Evolutionary conservation across 75 land plant genomes (phyloP), one percentile per base, ranked within the genome.

Genomic region (Larix kaempferi): DNA sequence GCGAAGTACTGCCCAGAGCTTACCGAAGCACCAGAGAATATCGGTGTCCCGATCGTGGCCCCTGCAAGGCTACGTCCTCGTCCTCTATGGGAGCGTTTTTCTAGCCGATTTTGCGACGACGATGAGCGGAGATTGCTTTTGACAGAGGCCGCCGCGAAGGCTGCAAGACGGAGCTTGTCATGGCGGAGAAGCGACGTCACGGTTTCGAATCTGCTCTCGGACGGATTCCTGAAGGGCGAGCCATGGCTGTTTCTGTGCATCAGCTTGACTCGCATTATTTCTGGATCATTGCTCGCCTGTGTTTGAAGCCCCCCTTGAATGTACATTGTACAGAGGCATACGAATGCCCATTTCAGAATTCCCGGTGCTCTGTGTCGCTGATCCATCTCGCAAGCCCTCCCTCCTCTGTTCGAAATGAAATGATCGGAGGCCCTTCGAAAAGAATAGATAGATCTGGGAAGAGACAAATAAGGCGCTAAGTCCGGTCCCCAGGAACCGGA

Each of bases 1-100:
- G 87, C 86, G 79, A 87, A 84, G 88, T 91, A 93, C 77, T 89
- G 91, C 29, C 95, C 92, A 33, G 89, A 80, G 39, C 88, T 90
- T 41, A 79, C 54, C 56, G 90, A 82, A 33, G 87, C 85, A 21
- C 85, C 92, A 69, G 92, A 90, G 59, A 83, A 78, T 55, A 88
- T 39, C 21, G 85, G 90, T 3, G 86, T 74, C 29, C 52, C 64
- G 57, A 77, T 77, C 0, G 72, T 49, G 19, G 5, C 11, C 23
- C 11, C 59, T 6, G 2, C 11, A 14, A 15, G 73, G 26, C 10
- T n/a, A 25, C 63, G 15, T 44, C 3, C 39, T 0, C 1, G 0
- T 1, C 0, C 63, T 3, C 22, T 22, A 33, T 17, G 69, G 26
- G n/a, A n/a, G n/a, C n/a, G n/a, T n/a, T n/a, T n/a, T n/a, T n/a